Conservation (phyloP, 768 basidiomycete genomes). For the Agaricus blazei region DNA sequence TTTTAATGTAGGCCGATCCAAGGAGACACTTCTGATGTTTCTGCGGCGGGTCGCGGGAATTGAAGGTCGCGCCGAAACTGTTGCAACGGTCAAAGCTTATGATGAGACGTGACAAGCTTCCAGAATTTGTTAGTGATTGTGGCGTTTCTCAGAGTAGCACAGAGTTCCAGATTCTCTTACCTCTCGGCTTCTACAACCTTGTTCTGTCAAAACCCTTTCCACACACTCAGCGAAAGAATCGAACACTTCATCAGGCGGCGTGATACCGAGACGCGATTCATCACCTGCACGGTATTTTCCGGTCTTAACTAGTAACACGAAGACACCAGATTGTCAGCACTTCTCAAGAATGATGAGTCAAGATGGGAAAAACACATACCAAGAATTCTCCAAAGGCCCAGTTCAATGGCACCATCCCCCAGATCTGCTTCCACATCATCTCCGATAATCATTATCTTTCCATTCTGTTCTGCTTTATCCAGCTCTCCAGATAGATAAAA, state of each 20-base stretch:
- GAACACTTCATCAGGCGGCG: constrained; percentile 47
- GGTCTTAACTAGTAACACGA: constrained; percentile 42
- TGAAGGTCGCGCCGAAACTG: no score
- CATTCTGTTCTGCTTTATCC: constrained; percentile 12
- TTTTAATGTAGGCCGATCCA: no score
- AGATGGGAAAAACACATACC: constrained; percentile 32
- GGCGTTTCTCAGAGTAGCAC: no score
- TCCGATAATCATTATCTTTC: constrained; percentile 50
- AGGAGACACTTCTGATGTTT: no score
- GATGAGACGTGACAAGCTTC: not conserved
- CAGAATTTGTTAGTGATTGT: no score
- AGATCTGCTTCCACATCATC: constrained; percentile 66
- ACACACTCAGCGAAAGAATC: constrained; percentile 52
- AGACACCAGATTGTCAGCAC: no score
- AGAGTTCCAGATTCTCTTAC: not conserved
- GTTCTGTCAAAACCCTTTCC: constrained; percentile 30
- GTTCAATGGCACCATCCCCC: constrained; percentile 53
- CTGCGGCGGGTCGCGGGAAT: no score
- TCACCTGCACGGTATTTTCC: constrained; percentile 67
- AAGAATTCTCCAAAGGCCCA: constrained; percentile 58
- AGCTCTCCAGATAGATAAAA: constrained; percentile 16
- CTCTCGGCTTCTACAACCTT: not conserved
- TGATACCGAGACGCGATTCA: constrained; percentile 33
- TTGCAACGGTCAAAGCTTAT: not conserved
- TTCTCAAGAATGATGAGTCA: not conserved